Conservation (phyloP, 2,329 filamentous ascomycete species). For the Uncinocarpus reesii region DNA sequence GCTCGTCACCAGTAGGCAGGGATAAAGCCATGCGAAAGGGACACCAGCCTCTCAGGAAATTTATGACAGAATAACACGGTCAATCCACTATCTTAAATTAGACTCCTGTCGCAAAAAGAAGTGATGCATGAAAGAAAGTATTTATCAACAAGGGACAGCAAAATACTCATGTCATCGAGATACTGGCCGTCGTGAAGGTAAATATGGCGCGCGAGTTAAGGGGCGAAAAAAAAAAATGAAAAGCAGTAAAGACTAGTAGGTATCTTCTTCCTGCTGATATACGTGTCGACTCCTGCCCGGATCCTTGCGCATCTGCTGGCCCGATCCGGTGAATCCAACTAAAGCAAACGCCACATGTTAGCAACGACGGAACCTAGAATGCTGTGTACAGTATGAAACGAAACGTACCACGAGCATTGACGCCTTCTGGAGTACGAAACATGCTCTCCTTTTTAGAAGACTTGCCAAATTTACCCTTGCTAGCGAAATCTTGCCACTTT, state of each 20-base stretch:
- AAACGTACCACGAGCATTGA: slow-evolving; percentile 68
- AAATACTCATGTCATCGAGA: slow-evolving; percentile 3
- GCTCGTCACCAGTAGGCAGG: not conserved
- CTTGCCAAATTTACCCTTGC: slow-evolving; percentile 59
- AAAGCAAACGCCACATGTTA: slow-evolving; percentile 21
- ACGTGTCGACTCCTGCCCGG: slow-evolving; percentile 70
- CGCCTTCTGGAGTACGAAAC: slow-evolving; percentile 84
- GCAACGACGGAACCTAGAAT: slow-evolving; percentile 1
- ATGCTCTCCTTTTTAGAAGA: slow-evolving; percentile 81
- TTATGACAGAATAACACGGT: not conserved
- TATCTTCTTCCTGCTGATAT: slow-evolving; percentile 66
- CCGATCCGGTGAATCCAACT: slow-evolving; percentile 96
- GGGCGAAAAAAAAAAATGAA: not conserved
- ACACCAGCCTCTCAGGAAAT: not conserved
- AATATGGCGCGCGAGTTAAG: not conserved
- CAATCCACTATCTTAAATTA: slow-evolving; percentile 11
- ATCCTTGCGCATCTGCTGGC: slow-evolving; percentile 92
- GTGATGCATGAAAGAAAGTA: not conserved
- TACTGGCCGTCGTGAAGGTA: not conserved
- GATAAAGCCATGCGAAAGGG: not conserved
- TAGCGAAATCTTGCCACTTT: slow-evolving; percentile 89
- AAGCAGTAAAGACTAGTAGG: slow-evolving; percentile 36
- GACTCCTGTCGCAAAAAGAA: slow-evolving; percentile 4
- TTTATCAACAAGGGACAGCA: slow-evolving; percentile 8
- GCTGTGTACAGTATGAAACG: slow-evolving; percentile 8